These are phyloP conservation scores for Colletotrichum sp. DNA, from an alignment of 2,329 filamentous ascomycete species.

Conservation along the genomic window DNA sequence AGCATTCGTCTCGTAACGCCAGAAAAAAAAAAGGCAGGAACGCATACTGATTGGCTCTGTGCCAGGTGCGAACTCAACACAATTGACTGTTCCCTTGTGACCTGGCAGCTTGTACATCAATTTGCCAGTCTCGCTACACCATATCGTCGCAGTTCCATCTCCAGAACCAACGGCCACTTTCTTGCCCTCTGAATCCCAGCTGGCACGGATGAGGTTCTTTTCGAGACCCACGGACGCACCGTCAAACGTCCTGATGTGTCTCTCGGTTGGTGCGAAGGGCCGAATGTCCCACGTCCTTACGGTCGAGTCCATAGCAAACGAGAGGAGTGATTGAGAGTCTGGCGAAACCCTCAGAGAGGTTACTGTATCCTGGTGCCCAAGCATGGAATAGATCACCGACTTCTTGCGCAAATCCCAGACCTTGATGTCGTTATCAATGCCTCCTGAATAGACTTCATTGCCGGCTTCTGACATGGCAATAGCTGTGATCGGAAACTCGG, in stretches of 20 bases:
- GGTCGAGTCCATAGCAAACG: conserved; percentile 92
- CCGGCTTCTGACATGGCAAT: conserved; percentile 92
- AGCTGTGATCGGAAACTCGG: conserved; percentile 90
- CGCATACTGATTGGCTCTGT: conserved; percentile 85
- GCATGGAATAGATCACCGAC: conserved; percentile 82
- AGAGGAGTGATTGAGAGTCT: conserved; percentile 87
- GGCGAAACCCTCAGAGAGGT: conserved; percentile 92
- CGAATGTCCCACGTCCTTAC: conserved; percentile 96
- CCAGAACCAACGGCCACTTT: conserved; percentile 89
- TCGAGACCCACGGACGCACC: conserved; percentile 88
- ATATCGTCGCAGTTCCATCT: conserved; percentile 89
- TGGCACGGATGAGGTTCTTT: conserved; percentile 88
- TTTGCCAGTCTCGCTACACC: conserved; percentile 89
- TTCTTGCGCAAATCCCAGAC: conserved; percentile 98
- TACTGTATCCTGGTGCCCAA: conserved; percentile 90
- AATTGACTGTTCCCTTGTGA: conserved; percentile 94
- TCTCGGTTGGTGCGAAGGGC: conserved; percentile 88
- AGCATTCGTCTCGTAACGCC: conserved; percentile 28
- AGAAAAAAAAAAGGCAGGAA: conserved; percentile 28
- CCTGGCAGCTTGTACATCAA: conserved; percentile 93
- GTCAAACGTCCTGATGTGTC: conserved; percentile 87
- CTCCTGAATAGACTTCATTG: conserved; percentile 92
- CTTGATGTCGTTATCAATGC: conserved; percentile 96
- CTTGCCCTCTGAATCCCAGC: conserved; percentile 87
- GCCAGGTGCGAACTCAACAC: conserved; percentile 86